phyloP scores from a whole-genome alignment of 2,329 filamentous ascomycete genomes.

The Dendryphion nanum region DNA sequence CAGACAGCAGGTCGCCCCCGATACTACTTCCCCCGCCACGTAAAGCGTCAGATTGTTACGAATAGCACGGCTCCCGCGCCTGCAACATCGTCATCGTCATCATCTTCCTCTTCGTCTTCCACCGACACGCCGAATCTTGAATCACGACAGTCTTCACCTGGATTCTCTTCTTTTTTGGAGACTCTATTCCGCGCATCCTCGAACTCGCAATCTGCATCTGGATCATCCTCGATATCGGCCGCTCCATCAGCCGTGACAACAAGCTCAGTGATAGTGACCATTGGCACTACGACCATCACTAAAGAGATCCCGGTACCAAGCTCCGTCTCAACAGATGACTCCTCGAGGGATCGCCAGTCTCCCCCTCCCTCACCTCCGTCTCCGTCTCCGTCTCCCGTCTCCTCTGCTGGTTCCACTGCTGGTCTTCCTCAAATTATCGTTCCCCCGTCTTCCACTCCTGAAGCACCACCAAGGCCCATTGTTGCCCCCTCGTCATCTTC shows the following conservation, averaged over 20 bases:
- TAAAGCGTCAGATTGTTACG: slow-evolving; percentile 44
- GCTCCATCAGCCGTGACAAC: slow-evolving; percentile 2
- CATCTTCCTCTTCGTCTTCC: slow-evolving; percentile 21
- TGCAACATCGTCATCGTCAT: slow-evolving; percentile 18
- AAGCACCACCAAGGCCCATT: not conserved
- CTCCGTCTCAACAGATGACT: no score
- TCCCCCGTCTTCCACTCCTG: not conserved
- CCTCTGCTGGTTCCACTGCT: not conserved
- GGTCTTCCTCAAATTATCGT: not conserved
- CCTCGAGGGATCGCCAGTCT: no score
- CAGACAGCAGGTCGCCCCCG: slow-evolving; percentile 36
- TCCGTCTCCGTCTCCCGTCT: no score
- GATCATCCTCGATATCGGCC: slow-evolving; percentile 7
- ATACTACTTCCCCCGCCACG: slow-evolving; percentile 50
- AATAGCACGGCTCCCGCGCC: slow-evolving; percentile 32
- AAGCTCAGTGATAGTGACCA: not conserved
- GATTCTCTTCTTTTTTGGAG: slow-evolving; percentile 27
- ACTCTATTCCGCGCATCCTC: slow-evolving; percentile 20
- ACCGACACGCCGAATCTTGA: slow-evolving; percentile 19
- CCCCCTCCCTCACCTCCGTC: no score
- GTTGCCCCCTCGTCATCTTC: not conserved
- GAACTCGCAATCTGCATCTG: slow-evolving; percentile 4
- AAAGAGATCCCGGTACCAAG: no score
- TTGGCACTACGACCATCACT: not conserved
- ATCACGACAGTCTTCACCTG: slow-evolving; percentile 18